phyloP scores from a whole-genome alignment of 495 filamentous ascomycete genomes.

The Chaetomium fimeti region DNA sequence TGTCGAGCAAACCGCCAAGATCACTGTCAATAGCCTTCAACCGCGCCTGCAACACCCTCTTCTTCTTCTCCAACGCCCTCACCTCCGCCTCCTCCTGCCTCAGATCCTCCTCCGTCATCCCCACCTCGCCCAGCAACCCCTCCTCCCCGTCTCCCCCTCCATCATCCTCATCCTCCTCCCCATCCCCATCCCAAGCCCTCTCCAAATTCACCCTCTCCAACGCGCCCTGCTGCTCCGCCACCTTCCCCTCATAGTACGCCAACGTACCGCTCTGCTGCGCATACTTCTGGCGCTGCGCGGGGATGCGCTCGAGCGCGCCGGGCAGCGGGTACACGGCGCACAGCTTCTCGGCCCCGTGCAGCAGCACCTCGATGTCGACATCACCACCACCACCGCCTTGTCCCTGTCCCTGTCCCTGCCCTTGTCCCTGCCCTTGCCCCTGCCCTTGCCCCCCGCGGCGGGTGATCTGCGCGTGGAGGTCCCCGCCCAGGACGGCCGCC shows the following conservation, averaged over 20 bases:
- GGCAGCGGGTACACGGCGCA: slow-evolving; percentile 82
- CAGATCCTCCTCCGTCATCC: slow-evolving; percentile 75
- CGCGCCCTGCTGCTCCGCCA: slow-evolving; percentile 72
- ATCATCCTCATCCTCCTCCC: slow-evolving; percentile 47
- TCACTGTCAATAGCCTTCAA: slow-evolving; percentile 80
- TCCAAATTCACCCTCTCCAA: slow-evolving; percentile 69
- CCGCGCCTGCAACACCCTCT: slow-evolving; percentile 71
- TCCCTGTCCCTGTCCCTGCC: neutral
- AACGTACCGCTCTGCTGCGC: slow-evolving; percentile 71
- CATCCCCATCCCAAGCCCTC: slow-evolving; percentile 46
- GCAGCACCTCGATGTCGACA: slow-evolving; percentile 80
- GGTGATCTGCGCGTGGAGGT: slow-evolving; percentile 79
- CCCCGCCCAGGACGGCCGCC: slow-evolving; percentile 80
- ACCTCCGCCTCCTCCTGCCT: slow-evolving; percentile 76
- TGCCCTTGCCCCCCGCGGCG: slow-evolving; percentile 46
- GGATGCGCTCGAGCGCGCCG: slow-evolving; percentile 78
- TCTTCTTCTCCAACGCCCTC: slow-evolving; percentile 70
- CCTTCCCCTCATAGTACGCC: slow-evolving; percentile 71
- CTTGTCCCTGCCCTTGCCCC: neutral
- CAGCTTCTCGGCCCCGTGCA: slow-evolving; percentile 87
- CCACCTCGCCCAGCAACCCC: slow-evolving; percentile 32
- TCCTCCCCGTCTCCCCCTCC: slow-evolving; percentile 40
- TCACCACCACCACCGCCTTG: slow-evolving; percentile 51
- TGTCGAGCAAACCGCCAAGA: slow-evolving; percentile 60
- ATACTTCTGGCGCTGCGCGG: slow-evolving; percentile 67